Conservation (phyloP, 176 grass and related monocot species). For the Melocanna baccifera region DNA sequence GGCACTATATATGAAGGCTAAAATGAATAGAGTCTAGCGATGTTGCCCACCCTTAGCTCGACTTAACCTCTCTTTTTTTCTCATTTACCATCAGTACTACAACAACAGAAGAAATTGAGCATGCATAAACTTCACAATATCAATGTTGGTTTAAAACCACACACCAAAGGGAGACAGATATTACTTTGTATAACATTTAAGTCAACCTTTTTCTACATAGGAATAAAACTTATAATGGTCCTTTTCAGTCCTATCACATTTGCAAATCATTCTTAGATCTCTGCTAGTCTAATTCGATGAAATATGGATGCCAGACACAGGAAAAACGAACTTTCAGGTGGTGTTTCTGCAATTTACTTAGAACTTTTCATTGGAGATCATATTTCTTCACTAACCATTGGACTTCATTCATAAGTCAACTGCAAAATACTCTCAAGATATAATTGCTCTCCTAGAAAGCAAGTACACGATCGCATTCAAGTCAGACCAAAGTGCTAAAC, state of each 20-base stretch:
- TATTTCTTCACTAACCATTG: not conserved
- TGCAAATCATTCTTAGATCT: not conserved
- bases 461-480: not conserved
- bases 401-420: slow-evolving; percentile 2
- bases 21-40: not conserved
- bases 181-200: not conserved
- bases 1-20: slow-evolving; percentile 10
- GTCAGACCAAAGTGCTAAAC: not conserved
- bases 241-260: not conserved
- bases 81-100: not conserved
- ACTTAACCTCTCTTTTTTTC: not conserved
- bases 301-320: not conserved
- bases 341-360: not conserved
- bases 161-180: not conserved
- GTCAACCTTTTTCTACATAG: not conserved
- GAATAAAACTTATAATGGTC: not conserved
- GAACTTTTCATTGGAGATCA: not conserved
- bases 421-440: not conserved
- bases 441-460: not conserved
- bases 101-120: not conserved
- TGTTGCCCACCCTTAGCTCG: not conserved
- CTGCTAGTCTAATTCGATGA: not conserved
- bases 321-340: not conserved
- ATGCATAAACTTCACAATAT: not conserved
- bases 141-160: not conserved